Evolutionary conservation across 192 early-diverging fungal genomes (phyloP).

Genomic region (Entomortierella chlamydospora): DNA sequence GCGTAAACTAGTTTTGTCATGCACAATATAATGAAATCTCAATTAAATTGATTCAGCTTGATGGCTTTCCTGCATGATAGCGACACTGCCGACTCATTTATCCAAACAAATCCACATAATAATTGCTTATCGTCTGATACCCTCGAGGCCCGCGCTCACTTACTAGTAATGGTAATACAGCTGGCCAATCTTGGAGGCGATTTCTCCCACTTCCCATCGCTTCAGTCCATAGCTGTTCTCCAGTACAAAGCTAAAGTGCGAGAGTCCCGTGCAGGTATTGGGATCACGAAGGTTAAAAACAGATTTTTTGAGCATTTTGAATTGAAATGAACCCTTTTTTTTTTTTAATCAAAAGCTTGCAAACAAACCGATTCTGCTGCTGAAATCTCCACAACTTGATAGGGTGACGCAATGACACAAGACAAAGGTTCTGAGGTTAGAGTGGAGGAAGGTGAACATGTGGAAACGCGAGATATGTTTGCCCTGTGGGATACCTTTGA

Average conservation of each 20-base stretch:
- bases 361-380: slow-evolving; percentile 80
- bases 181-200: slow-evolving; percentile 98
- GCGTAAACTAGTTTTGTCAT: slow-evolving; percentile 65
- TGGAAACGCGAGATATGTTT: neutral
- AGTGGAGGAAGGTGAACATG: neutral
- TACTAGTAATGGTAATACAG: slow-evolving; percentile 86
- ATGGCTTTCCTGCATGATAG: too few species aligned
- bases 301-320: too few species aligned
- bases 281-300: neutral
- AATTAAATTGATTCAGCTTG: neutral
- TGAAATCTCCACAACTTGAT: slow-evolving; percentile 94
- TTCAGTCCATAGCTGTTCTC: slow-evolving; percentile 96
- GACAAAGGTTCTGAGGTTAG: neutral
- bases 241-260: slow-evolving; percentile 70
- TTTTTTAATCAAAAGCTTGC: neutral
- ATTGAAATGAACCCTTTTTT: neutral
- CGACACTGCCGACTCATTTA: too few species aligned
- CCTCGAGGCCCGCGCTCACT: slow-evolving; percentile 19
- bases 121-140: too few species aligned
- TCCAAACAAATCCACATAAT: neutral
- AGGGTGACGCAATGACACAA: neutral
- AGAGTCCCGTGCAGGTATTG: neutral
- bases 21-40: neutral
- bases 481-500: slow-evolving; percentile 66
- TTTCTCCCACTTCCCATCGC: slow-evolving; percentile 97